Evolutionary conservation across 2,329 filamentous ascomycete genomes (phyloP).

Genomic region (Ophiocordyceps camponoti-leonardi): DNA sequence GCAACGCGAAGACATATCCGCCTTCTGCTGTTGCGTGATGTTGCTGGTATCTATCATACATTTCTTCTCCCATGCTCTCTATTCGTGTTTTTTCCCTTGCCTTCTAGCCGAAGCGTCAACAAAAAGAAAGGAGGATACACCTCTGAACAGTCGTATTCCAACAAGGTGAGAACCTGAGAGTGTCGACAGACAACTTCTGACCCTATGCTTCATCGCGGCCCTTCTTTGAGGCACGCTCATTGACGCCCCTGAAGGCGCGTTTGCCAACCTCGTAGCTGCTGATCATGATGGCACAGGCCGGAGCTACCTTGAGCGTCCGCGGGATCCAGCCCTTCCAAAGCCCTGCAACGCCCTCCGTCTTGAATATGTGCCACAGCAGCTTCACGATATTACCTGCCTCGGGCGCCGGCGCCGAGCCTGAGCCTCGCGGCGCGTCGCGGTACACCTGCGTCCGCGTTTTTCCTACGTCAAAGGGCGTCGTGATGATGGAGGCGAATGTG

Average conservation of each 20-base stretch:
- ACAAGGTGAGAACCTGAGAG: background rate
- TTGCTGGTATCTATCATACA: background rate
- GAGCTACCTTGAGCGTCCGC: constrained; percentile 82
- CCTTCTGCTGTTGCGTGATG: background rate
- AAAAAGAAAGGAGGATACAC: background rate
- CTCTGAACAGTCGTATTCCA: background rate
- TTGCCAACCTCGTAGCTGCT: constrained; percentile 95
- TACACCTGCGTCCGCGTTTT: constrained; percentile 89
- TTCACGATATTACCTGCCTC: constrained; percentile 65
- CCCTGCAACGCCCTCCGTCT: constrained; percentile 62
- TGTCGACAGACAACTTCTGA: too few relatives aligned
- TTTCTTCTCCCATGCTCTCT: background rate
- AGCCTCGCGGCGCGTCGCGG: constrained; percentile 28
- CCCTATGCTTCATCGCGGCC: background rate
- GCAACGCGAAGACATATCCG: background rate
- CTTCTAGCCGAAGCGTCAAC: background rate
- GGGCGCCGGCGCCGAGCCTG: constrained; percentile 28
- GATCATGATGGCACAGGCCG: constrained; percentile 98
- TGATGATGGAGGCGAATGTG: constrained; percentile 70
- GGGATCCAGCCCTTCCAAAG: constrained; percentile 88
- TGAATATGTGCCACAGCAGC: constrained; percentile 82
- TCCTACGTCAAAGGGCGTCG: constrained; percentile 91
- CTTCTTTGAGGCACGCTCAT: constrained; percentile 25
- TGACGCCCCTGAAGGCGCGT: constrained; percentile 62
- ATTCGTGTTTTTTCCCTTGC: background rate